Evolutionary conservation across 768 basidiomycete species (phyloP).

Genomic region (Mycena galericulata): DNA sequence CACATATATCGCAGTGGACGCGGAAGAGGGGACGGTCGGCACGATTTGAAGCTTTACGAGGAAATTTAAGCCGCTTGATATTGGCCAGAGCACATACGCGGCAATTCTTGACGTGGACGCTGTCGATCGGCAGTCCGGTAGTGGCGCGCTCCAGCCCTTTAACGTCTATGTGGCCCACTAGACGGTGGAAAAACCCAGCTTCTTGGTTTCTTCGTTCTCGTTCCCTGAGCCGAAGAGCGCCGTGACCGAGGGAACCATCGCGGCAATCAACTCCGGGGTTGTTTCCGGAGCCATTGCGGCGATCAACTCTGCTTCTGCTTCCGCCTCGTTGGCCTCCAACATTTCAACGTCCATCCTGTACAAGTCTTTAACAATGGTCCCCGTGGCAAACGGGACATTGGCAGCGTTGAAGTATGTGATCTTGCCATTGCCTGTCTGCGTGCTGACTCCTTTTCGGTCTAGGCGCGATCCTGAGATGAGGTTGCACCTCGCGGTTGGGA

Average conservation of each 20-base stretch:
- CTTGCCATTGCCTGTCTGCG: background rate
- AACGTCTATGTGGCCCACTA: slow-evolving; percentile 35
- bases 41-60: slow-evolving; percentile 18
- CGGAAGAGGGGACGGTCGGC: slow-evolving; percentile 21
- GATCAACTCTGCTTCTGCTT: slow-evolving; percentile 6
- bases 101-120: slow-evolving; percentile 19
- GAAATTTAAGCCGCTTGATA: slow-evolving; percentile 23
- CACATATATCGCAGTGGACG: slow-evolving; percentile 34
- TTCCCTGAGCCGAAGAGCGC: slow-evolving; percentile 12
- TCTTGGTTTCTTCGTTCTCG: background rate
- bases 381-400: background rate
- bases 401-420: background rate
- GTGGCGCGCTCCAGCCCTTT: slow-evolving; percentile 32
- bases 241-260: slow-evolving; percentile 8
- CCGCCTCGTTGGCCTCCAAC: background rate
- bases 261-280: background rate
- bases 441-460: background rate
- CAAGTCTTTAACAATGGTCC: background rate
- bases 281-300: background rate
- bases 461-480: slow-evolving; percentile 10
- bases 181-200: slow-evolving; percentile 29
- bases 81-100: slow-evolving; percentile 29
- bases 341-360: slow-evolving; percentile 8
- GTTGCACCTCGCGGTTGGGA: slow-evolving; percentile 22
- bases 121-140: slow-evolving; percentile 25